These are phyloP conservation scores for Crucibulum laeve DNA, from an alignment of 768 basidiomycete genomes.

Conservation along the genomic window DNA sequence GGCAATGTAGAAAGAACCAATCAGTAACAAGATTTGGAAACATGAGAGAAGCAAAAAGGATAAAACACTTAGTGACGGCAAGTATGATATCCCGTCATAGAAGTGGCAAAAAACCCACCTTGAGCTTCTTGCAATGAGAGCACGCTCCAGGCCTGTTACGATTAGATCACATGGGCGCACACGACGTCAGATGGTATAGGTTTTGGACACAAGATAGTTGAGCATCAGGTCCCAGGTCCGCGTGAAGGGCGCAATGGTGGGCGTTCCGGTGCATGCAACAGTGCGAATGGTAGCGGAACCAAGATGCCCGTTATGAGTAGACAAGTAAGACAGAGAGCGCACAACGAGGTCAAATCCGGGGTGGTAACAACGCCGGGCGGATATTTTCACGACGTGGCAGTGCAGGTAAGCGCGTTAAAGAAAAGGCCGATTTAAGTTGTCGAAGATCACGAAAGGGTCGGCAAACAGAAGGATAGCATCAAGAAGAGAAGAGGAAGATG, in stretches of 20 bases:
- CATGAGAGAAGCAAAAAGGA: conserved; percentile 4
- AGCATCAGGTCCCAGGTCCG: background rate
- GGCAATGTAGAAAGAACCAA: background rate
- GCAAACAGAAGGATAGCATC: background rate
- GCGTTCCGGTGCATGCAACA: background rate
- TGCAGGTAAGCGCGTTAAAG: conserved; percentile 1
- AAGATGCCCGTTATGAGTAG: background rate
- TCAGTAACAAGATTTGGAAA: background rate
- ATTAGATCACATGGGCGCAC: background rate
- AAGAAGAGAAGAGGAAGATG: conserved; percentile 1
- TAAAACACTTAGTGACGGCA: conserved; percentile 6
- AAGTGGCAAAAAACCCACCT: conserved; percentile 38
- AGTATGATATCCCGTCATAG: conserved; percentile 10
- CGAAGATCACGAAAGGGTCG: background rate
- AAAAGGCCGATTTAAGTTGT: conserved; percentile 1
- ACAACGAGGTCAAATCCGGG: no score
- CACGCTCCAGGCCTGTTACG: conserved; percentile 70
- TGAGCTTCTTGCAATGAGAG: conserved; percentile 83
- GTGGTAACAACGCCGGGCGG: conserved; percentile 7
- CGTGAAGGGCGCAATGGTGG: background rate
- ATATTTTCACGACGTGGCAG: conserved; percentile 3
- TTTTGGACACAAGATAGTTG: conserved; percentile 1
- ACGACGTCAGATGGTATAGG: background rate
- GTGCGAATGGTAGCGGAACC: background rate
- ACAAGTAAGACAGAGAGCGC: background rate